These are phyloP conservation scores for Terana coerulea DNA, from an alignment of 768 basidiomycete genomes.

Conservation along the genomic window DNA sequence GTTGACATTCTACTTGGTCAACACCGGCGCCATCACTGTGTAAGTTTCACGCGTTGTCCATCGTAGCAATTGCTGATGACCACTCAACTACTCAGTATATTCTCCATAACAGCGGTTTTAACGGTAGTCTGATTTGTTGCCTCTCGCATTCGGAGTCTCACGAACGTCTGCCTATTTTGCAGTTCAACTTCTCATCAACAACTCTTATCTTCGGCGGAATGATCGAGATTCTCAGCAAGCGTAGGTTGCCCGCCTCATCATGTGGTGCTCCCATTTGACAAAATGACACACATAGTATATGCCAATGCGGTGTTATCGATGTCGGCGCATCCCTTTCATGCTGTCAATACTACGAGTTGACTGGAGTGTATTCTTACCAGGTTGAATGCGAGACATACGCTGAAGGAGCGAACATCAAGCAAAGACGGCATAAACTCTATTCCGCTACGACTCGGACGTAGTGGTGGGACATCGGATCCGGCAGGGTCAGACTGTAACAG, in stretches of 20 bases:
- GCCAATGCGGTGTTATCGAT: background rate
- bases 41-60: background rate
- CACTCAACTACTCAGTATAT: background rate
- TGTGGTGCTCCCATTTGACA: background rate
- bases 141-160: too few species aligned
- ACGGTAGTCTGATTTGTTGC: too few species aligned
- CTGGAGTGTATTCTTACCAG: too few species aligned
- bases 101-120: background rate
- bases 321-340: background rate
- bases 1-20: background rate
- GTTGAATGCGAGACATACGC: background rate
- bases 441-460: too few species aligned
- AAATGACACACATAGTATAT: background rate
- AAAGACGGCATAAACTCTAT: background rate
- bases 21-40: background rate
- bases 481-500: too few species aligned
- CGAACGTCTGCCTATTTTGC: background rate
- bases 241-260: background rate
- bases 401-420: background rate
- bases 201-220: constrained; percentile 2
- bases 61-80: background rate
- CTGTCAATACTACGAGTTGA: background rate
- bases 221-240: background rate
- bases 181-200: background rate
- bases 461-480: too few species aligned